These are phyloP conservation scores for Neostapfia colusana DNA, from an alignment of 176 grass and related monocot species.

Conservation along the genomic window DNA sequence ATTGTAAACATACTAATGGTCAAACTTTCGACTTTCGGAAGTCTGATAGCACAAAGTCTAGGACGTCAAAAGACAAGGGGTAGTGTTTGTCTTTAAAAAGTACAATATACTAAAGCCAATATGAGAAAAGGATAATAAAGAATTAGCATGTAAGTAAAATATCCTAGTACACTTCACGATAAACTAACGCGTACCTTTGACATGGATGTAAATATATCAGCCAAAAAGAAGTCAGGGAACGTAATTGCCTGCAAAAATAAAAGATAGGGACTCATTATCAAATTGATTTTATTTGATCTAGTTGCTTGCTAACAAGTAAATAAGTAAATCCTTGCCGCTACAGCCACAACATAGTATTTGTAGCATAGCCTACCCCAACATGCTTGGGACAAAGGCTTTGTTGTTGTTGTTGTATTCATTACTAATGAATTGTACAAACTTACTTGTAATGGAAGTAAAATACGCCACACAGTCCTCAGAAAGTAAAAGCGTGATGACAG, in stretches of 20 bases:
- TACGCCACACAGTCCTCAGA: conserved; percentile 79
- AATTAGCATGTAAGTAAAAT: background rate
- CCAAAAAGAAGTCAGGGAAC: conserved; percentile 97
- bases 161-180: background rate
- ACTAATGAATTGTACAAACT: conserved; percentile 36
- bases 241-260: conserved; percentile 73
- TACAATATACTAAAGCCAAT: background rate
- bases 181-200: conserved; percentile 68
- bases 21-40: background rate
- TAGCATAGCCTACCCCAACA: too few species aligned
- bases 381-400: too few species aligned
- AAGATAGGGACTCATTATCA: conserved; percentile 24
- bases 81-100: background rate
- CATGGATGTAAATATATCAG: conserved; percentile 99
- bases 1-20: background rate
- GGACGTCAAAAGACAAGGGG: background rate
- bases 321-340: conserved; percentile 1
- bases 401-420: background rate
- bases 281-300: conserved; percentile 1
- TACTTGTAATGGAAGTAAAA: conserved; percentile 91
- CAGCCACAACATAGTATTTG: background rate
- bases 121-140: conserved; percentile 1
- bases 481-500: conserved; percentile 89
- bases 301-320: conserved; percentile 16
- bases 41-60: background rate